phyloP scores from a whole-genome alignment of 805 yeast species.

The Danielia oregonensis region DNA sequence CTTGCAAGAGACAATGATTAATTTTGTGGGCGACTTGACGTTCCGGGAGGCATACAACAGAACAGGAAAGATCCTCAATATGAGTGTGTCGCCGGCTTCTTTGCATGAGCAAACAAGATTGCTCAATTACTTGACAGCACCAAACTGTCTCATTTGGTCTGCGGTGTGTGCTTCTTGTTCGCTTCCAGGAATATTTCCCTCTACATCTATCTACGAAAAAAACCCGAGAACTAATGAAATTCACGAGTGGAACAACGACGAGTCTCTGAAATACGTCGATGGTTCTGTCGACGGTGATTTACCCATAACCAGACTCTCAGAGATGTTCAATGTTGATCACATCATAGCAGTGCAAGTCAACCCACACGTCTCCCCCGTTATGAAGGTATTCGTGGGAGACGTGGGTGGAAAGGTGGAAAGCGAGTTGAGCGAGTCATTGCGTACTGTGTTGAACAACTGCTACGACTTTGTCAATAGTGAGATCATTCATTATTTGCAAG shows the following conservation, averaged over 20 bases:
- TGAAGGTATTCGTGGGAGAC: slow-evolving; percentile 63
- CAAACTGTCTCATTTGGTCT: slow-evolving; percentile 79
- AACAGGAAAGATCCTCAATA: slow-evolving; percentile 88
- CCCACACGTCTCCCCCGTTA: slow-evolving; percentile 89
- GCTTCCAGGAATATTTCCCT: slow-evolving; percentile 85
- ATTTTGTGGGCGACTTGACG: slow-evolving; percentile 82
- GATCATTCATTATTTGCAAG: slow-evolving; percentile 69
- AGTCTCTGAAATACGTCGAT: slow-evolving; percentile 80
- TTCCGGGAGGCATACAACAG: slow-evolving; percentile 93
- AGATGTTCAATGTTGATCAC: slow-evolving; percentile 96
- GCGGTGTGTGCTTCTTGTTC: slow-evolving; percentile 94
- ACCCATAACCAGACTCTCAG: slow-evolving; percentile 85
- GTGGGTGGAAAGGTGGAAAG: slow-evolving; percentile 68
- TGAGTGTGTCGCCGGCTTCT: slow-evolving; percentile 90
- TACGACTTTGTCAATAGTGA: slow-evolving; percentile 67
- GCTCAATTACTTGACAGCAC: slow-evolving; percentile 75
- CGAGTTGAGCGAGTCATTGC: slow-evolving; percentile 53
- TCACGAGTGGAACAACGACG: slow-evolving; percentile 76
- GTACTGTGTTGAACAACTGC: slow-evolving; percentile 47
- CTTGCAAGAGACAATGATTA: slow-evolving; percentile 68
- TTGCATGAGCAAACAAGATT: slow-evolving; percentile 87
- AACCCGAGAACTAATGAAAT: slow-evolving; percentile 67
- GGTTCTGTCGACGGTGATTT: slow-evolving; percentile 95
- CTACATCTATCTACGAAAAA: slow-evolving; percentile 81
- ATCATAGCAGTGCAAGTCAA: slow-evolving; percentile 97